Evolutionary conservation across 768 basidiomycete genomes (phyloP), one percentile per base, ranked within the genome.

Genomic region (Kwoniella dendrophila): DNA sequence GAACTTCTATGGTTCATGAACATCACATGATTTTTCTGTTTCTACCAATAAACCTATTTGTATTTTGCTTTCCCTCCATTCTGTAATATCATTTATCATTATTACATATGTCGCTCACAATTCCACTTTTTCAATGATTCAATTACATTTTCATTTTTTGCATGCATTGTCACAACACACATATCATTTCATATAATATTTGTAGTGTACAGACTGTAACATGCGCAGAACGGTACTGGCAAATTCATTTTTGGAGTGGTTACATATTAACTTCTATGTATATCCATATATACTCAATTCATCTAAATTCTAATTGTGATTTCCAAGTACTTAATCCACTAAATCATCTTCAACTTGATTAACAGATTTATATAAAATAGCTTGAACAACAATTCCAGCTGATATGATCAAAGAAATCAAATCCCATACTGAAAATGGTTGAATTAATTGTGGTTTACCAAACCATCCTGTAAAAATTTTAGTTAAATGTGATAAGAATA

Each of bases 101-200:
- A 40, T 20, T 18, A 40, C 38, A 16, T 20, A 40, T 20, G 14
- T 40, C 38, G 38, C 38, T 40, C 20, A 4, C 20, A 20, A 40
- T 2, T 18, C 38, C 6, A 40, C 20, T 40, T 40, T 4, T 0
- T 4, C 7, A 7, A 16, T 40, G 14, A 20, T 40, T 4, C 14
- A 14, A 7, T 40, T 18, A 40, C 20, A 24, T 20, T 10, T 0
- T 44, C n/a, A 44, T 22, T 5, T 24, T 40, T 44, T 44, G 43
- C 43, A 44, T 44, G 43, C 43, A 44, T 44, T 44, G n/a, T 44
- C 43, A 44, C 43, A 40, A n/a, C n/a, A n/a, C n/a, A n/a, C n/a
- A n/a, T 20, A 44, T 24, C 43, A n/a, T 5, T 44, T 44, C 43
- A 44, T 2, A 44, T 44, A 3, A 44, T 7, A 18, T 44, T 22